A percentile compares a stretch with the other conserved stretches of the same genome.
Conservation (phyloP, 1,284 basidiomycete genomes). For the Lentinus polychrous region DNA sequence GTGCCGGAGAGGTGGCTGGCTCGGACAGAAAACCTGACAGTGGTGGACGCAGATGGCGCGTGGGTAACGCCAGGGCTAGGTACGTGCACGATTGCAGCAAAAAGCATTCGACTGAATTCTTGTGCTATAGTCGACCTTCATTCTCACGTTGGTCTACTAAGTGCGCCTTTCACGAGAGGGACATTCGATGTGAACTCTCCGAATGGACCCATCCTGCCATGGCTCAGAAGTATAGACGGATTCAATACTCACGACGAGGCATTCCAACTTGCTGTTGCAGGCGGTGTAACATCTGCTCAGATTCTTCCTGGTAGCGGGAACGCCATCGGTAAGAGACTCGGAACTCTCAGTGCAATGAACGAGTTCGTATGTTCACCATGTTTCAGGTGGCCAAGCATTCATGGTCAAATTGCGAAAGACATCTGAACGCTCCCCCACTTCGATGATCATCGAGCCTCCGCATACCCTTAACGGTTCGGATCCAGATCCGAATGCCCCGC, state of each 20-base stretch:
- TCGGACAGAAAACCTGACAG: conserved; percentile 33
- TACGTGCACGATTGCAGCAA: conserved; percentile 16
- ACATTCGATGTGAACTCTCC: conserved; percentile 47
- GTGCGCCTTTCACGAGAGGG: conserved; percentile 44
- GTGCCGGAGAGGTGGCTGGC: conserved; percentile 33
- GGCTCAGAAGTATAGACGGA: conserved; percentile 40
- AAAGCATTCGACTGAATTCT: not conserved
- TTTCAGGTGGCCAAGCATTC: conserved; percentile 41
- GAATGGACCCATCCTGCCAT: conserved; percentile 42
- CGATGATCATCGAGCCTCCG: conserved; percentile 43
- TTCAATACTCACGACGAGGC: conserved; percentile 45
- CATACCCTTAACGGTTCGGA: conserved; percentile 29
- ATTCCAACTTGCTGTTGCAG: conserved; percentile 34
- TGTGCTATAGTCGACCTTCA: conserved; percentile 61
- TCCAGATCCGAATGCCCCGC: conserved; percentile 21
- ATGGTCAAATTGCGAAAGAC: conserved; percentile 45
- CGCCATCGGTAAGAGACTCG: conserved; percentile 20
- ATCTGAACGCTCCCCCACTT: conserved; percentile 34
- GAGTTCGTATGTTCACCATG: not conserved
- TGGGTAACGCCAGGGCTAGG: conserved; percentile 68
- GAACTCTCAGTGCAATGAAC: not conserved
- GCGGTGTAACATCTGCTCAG: conserved; percentile 43
- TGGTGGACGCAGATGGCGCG: conserved; percentile 51
- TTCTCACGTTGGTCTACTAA: conserved; percentile 70
- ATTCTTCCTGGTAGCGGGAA: conserved; percentile 29